Evolutionary conservation across 1,284 basidiomycete genomes (phyloP).

Genomic region (Apiotrichum sp.): DNA sequence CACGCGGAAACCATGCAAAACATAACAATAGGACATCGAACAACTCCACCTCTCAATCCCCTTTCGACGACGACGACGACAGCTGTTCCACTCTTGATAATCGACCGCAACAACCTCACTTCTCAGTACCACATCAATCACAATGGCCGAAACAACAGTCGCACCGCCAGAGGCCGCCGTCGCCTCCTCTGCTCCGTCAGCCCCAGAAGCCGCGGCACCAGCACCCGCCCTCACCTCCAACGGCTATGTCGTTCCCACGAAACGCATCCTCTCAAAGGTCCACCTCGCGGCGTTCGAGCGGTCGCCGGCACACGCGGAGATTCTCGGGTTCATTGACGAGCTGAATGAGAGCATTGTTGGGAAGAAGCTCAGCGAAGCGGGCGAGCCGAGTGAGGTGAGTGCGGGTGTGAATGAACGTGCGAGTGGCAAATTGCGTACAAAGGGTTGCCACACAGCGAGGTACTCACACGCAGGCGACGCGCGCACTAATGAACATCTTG

Average conservation of each 20-base stretch:
- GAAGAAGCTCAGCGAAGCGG: slow-evolving; percentile 66
- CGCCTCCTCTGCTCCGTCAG: too few species aligned
- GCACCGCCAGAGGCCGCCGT: too few species aligned
- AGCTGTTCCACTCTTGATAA: too few species aligned
- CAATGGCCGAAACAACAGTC: too few species aligned
- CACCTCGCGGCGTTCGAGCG: slow-evolving; percentile 78
- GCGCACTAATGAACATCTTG: slow-evolving; percentile 59
- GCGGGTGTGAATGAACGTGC: background rate
- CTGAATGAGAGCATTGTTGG: slow-evolving; percentile 74
- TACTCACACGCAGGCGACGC: slow-evolving; percentile 54
- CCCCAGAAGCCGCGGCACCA: too few species aligned
- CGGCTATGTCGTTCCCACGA: slow-evolving; percentile 48
- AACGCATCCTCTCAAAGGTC: slow-evolving; percentile 69
- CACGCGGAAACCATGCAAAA: too few species aligned
- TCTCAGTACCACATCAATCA: too few species aligned
- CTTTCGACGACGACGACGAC: too few species aligned
- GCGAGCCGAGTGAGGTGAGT: slow-evolving; percentile 57
- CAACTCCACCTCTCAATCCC: too few species aligned
- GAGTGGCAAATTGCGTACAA: background rate
- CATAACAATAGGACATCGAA: too few species aligned
- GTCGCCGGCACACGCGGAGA: slow-evolving; percentile 63
- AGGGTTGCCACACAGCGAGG: background rate
- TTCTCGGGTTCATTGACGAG: slow-evolving; percentile 66
- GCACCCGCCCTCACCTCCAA: too few species aligned
- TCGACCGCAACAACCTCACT: too few species aligned